Evolutionary conservation across 148 eudicot species (phyloP), one percentile per base, ranked within the genome.

Genomic region (Selenicereus undatus): DNA sequence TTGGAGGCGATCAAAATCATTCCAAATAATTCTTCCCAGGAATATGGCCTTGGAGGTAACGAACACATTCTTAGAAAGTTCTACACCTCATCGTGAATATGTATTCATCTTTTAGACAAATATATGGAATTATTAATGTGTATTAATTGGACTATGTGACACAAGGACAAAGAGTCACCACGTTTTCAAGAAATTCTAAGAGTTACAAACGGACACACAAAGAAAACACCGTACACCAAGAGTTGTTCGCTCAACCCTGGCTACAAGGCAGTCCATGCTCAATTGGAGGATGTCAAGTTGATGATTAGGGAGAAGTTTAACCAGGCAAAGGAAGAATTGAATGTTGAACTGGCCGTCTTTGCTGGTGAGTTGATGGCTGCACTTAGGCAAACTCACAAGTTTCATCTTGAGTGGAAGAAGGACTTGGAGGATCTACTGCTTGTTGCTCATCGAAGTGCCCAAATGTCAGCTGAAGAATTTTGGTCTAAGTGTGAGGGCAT

Each of bases 401-500:
- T 66, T 72, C 90, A 92, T 82, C 96, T 91, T 4, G 96, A 93
- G 42, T 92, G 94, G 96, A 88, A 88, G 78, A 94, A 93, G 83
- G 88, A 90, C 73, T 80, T 92, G 24, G 98, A 93, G 76, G 92
- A 93, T 83, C 78, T 93, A 79, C 84, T 92, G 50, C 85, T 90
- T 43, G 79, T 90, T 69, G 91, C 96, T 68, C 86, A 90, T 52
- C 85, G 86, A 60, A 92, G 98, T 89, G 94, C 93, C 13, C 89
- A 89, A 90, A 90, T 89, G 56, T 83, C 91, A 43, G 85, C 95
- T 71, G 92, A 90, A 76, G 95, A 93, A 69, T 93, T 93, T 89
- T 93, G 97, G 97, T 88, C 90, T 24, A 90, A 91, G 72, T 93
- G 97, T 86, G 94, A 91, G 85, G 86, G 88, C 80, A 93, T 90